Base-by-base conservation (phyloP, 2,329 filamentous ascomycete genomes). In the Paecilomyces dactylethromorphus region DNA sequence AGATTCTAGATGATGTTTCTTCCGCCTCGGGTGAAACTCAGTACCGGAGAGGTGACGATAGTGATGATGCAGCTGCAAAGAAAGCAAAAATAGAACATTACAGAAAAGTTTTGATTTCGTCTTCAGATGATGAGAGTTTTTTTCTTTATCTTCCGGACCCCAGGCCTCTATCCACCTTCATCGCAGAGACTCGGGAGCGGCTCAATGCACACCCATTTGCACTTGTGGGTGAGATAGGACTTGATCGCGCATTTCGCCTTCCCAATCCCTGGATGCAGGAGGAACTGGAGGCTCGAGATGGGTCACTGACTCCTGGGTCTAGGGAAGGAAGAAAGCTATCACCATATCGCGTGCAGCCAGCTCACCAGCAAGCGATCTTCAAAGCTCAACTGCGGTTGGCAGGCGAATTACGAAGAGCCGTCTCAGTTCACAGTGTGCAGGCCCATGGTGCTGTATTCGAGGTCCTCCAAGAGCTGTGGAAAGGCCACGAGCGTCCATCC, bases 361-460 rank as follows among this genome's bases (percentile, higher is more conserved):
- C 79, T 10, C 85, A 88, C 65, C 85, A 88, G 67, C 81, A 79
- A 62, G 73, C 72, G 21, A 72, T 88, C 1, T 70, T 88, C n/a
- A 78, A 78, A 49, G 78, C 81, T 4, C 85, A 88, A 61, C 69
- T 88, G 8, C 73, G 76, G 13, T 76, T 88, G 12, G 85, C 85
- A 0, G 85, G 82, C 0, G 82, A 86, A 64, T 69, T 85, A 70
- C 71, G 76, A 18, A 75, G 85, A 7, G 79, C 83, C 0, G 84
- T 85, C 0, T 87, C 84, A 1, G 74, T 87, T 0, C 85, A 88
- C 63, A 86, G 85, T 29, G 85, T 88, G 0, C 83, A 86, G 60
- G 83, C 83, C 0, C 85, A 87, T 60, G 85, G 85, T 0, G 68
- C 81, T 1, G 71, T 87, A 0, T 80, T 84, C 35, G 83, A 86